phyloP scores from a whole-genome alignment of 352 stramenopile species.

The Aphanomyces stellatus region DNA sequence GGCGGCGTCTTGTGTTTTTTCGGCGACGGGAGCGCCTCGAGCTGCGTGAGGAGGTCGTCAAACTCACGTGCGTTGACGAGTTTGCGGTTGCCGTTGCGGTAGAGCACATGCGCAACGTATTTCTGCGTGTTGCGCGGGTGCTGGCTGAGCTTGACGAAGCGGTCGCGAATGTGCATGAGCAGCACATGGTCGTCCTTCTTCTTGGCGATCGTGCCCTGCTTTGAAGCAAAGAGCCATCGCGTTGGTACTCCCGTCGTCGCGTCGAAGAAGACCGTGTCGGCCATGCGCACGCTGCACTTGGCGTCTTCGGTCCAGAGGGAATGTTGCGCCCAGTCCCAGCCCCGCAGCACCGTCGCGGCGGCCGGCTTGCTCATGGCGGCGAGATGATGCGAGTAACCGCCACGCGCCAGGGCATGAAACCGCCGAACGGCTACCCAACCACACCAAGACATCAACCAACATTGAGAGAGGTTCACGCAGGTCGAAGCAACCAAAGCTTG shows the following conservation, averaged over 20 bases:
- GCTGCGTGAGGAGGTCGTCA: constrained; percentile 22
- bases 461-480: no score
- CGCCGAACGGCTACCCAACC: background rate
- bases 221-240: constrained; percentile 44
- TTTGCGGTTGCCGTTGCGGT: constrained; percentile 8
- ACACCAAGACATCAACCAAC: no score
- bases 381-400: background rate
- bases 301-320: constrained; percentile 25
- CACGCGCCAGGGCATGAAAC: constrained; percentile 2
- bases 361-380: background rate
- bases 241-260: background rate
- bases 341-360: constrained; percentile 1
- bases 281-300: constrained; percentile 30
- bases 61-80: constrained; percentile 20
- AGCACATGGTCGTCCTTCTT: constrained; percentile 30
- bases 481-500: no score
- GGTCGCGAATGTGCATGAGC: constrained; percentile 33
- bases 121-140: constrained; percentile 10
- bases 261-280: constrained; percentile 34
- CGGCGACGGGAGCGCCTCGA: background rate
- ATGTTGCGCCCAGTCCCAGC: constrained; percentile 35
- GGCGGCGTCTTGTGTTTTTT: background rate
- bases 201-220: constrained; percentile 33
- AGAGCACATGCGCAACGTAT: constrained; percentile 21
- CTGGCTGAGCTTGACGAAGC: constrained; percentile 30